These are phyloP conservation scores for Bolboschoenus planiculmis DNA, from an alignment of 176 grass and related monocot species.

Conservation along the genomic window DNA sequence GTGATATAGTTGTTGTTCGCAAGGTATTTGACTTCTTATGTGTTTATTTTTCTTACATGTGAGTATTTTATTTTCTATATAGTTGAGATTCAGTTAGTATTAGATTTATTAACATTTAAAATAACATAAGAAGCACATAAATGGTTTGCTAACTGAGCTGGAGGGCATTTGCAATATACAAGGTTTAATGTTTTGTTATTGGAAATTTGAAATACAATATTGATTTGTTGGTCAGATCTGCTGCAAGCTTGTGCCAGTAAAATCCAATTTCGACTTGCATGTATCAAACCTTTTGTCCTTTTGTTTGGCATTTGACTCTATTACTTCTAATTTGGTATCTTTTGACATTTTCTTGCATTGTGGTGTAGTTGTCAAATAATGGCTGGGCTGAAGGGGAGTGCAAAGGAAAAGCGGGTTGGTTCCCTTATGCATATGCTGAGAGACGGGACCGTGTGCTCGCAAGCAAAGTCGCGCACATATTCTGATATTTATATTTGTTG, in stretches of 20 bases:
- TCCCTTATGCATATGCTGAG: slow-evolving; percentile 66
- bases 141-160: neutral
- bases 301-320: neutral
- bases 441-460: slow-evolving; percentile 66
- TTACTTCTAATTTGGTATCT: neutral
- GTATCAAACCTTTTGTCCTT: neutral
- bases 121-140: neutral
- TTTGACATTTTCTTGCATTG: neutral
- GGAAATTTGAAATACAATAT: neutral
- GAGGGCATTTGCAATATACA: neutral
- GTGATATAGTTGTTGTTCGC: slow-evolving; percentile 78
- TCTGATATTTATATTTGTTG: slow-evolving; percentile 33
- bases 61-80: neutral
- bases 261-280: neutral
- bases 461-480: slow-evolving; percentile 82
- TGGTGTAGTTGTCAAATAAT: slow-evolving; percentile 55
- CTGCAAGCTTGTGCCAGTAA: neutral
- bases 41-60: neutral
- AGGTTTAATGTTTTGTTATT: neutral
- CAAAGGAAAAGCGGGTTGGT: slow-evolving; percentile 95
- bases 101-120: neutral
- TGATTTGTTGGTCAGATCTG: neutral
- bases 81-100: neutral
- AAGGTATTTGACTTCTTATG: slow-evolving; percentile 48
- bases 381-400: slow-evolving; percentile 98